These are phyloP conservation scores for Dryas drummondii DNA, from an alignment of 306 rosid genomes.

Conservation along the genomic window DNA sequence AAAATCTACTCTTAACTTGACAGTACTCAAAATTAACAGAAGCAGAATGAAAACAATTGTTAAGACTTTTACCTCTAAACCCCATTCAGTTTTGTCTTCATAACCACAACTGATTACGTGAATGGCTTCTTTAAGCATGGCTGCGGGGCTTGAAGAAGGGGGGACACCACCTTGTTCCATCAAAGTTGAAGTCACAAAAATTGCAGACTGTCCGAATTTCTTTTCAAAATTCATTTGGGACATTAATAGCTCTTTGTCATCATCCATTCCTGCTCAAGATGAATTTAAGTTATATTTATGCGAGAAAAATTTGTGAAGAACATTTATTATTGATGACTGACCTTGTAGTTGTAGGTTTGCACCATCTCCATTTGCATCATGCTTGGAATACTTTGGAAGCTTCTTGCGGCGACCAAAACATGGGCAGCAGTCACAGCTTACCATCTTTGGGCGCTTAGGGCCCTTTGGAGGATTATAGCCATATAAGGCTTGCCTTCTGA, in stretches of 20 bases:
- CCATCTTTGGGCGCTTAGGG: constrained; percentile 94
- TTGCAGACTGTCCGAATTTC: constrained; percentile 87
- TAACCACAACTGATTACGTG: constrained; percentile 89
- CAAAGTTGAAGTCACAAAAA: constrained; percentile 90
- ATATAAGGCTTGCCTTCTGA: constrained; percentile 89
- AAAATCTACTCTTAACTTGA: neutral
- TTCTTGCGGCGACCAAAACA: constrained; percentile 88
- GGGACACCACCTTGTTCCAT: constrained; percentile 84
- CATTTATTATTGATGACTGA: neutral
- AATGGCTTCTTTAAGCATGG: constrained; percentile 89
- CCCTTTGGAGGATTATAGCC: constrained; percentile 90
- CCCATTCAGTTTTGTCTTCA: constrained; percentile 99
- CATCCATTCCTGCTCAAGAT: constrained; percentile 51
- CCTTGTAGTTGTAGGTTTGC: constrained; percentile 46
- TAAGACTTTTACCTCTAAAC: constrained; percentile 62
- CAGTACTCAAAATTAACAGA: neutral
- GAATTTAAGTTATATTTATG: neutral
- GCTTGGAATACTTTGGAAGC: constrained; percentile 55
- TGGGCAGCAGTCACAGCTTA: constrained; percentile 90
- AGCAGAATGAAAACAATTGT: constrained; percentile 11
- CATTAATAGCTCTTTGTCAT: constrained; percentile 78
- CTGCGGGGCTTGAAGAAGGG: constrained; percentile 76
- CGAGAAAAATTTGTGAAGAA: neutral
- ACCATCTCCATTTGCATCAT: constrained; percentile 60
- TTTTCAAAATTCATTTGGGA: constrained; percentile 92